Evolutionary conservation across 1,139 yeast genomes (phyloP), one percentile per base, ranked within the genome.

Genomic region (Geotrichum carabidarum): DNA sequence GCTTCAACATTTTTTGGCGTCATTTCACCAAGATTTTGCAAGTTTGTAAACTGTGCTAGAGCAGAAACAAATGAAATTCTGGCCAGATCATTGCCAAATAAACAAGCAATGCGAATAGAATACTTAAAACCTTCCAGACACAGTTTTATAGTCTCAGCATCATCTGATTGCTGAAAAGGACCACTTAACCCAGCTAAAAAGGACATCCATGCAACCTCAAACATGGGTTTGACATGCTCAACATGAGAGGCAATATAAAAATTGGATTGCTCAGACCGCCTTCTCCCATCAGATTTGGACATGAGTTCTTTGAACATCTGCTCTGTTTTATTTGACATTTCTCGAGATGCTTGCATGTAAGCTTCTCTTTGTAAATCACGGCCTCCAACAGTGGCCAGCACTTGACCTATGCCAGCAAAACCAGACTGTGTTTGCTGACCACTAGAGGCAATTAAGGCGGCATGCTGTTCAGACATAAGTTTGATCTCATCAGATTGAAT

Each of bases 161-260:
- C 96, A 60, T 88, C 94, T 58, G 85, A 84, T 58, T 88, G 96
- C 67, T 86, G 90, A 72, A 91, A 89, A 4, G 96, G 95, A 2
- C 95, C 94, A 0, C 97, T 89, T 53, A 94, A 77, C 0, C 96
- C 97, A 5, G 97, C 99, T 61, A 94, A 76, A 53, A 93, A 80
- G 0, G 97, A 89, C 97, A 93, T 90, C 99, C 99, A 94, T 50
- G 88, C 75, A 12, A 89, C 89, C 64, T 91, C 97, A 71, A 93
- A 93, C 67, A 94, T 88, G 0, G 97, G 93, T 65, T 81, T 86
- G 22, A 91, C 96, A 68, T 93, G 97, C 61, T 89, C 94, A 17
- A 88, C 82, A 67, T 86, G 93, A 2, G 93, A 83, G 0, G 96
- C 83, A 54, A 81, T 79, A 61, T 76, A 78, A 62, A 75, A 79